A percentile compares a stretch with the other conserved stretches of the same genome.
Evolutionary conservation across 805 yeast genomes (phyloP).

Genomic region (Cyberlindnera mrakii): DNA sequence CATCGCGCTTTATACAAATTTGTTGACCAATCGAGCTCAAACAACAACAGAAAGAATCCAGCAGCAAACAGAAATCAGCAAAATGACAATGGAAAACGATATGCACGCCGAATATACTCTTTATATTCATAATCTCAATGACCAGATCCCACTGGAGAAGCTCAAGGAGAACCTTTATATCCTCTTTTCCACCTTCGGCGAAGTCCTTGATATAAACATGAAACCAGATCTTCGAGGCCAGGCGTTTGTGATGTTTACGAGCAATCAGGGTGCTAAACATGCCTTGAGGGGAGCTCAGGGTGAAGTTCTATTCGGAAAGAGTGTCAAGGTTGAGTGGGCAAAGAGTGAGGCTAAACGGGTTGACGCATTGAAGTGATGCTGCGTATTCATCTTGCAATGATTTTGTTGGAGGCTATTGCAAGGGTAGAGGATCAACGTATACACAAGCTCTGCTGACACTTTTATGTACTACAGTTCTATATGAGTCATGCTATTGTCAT

Average conservation of each 20-base stretch:
- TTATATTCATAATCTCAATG: constrained; percentile 54
- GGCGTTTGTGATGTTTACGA: constrained; percentile 54
- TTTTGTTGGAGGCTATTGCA: too few species aligned
- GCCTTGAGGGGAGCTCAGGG: constrained; percentile 45
- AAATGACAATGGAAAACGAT: not conserved
- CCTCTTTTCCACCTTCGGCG: constrained; percentile 59
- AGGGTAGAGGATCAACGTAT: too few species aligned
- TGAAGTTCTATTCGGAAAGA: constrained; percentile 47
- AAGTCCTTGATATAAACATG: constrained; percentile 47
- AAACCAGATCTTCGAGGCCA: constrained; percentile 52
- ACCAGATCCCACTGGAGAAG: constrained; percentile 39
- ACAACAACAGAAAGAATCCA: too few species aligned
- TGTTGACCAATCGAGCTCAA: too few species aligned
- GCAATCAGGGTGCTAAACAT: constrained; percentile 41
- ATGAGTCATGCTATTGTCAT: too few species aligned
- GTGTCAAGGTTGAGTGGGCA: constrained; percentile 39
- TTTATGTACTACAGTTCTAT: not conserved
- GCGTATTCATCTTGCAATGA: too few species aligned
- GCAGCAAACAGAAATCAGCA: not conserved
- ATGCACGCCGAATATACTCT: constrained; percentile 34
- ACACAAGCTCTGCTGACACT: not conserved
- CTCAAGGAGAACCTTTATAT: constrained; percentile 51
- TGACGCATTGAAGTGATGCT: not conserved
- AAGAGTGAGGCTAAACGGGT: constrained; percentile 25
- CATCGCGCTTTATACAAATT: too few species aligned